phyloP scores from a whole-genome alignment of 257 asterid species.

The Asclepias syriaca region DNA sequence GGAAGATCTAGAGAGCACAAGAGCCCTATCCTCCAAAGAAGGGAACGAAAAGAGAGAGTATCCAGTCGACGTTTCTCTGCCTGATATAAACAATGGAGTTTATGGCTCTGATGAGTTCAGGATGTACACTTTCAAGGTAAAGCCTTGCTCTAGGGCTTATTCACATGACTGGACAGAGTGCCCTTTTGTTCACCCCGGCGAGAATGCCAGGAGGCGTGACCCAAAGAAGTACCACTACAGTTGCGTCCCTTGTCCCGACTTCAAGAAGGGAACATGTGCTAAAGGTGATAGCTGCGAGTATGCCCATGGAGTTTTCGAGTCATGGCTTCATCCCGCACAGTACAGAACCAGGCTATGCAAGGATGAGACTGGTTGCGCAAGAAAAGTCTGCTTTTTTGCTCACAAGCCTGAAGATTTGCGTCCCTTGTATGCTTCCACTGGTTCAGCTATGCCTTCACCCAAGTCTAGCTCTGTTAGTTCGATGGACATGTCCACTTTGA shows the following conservation, averaged over 20 bases:
- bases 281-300: conserved; percentile 71
- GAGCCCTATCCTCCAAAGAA: conserved; percentile 15
- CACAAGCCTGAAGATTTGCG: conserved; percentile 75
- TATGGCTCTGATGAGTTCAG: conserved; percentile 48
- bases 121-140: conserved; percentile 51
- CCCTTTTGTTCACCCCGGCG: conserved; percentile 50
- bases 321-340: conserved; percentile 97
- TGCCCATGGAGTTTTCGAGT: conserved; percentile 92
- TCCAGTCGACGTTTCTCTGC: conserved; percentile 51
- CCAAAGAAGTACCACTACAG: conserved; percentile 59
- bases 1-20: conserved; percentile 27
- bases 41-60: conserved; percentile 64
- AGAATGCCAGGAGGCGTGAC: conserved; percentile 53
- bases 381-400: conserved; percentile 90
- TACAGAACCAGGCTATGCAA: conserved; percentile 85
- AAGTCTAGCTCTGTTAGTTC: conserved; percentile 38
- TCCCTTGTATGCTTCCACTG: conserved; percentile 71
- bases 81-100: conserved; percentile 40
- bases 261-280: conserved; percentile 76
- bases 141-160: conserved; percentile 54
- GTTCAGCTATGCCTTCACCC: conserved; percentile 85
- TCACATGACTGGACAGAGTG: conserved; percentile 58
- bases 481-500: conserved; percentile 38
- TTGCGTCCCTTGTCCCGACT: conserved; percentile 89
- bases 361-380: conserved; percentile 71